phyloP scores from a whole-genome alignment of 2,329 filamentous ascomycete species.

The Fusarium camptoceras region DNA sequence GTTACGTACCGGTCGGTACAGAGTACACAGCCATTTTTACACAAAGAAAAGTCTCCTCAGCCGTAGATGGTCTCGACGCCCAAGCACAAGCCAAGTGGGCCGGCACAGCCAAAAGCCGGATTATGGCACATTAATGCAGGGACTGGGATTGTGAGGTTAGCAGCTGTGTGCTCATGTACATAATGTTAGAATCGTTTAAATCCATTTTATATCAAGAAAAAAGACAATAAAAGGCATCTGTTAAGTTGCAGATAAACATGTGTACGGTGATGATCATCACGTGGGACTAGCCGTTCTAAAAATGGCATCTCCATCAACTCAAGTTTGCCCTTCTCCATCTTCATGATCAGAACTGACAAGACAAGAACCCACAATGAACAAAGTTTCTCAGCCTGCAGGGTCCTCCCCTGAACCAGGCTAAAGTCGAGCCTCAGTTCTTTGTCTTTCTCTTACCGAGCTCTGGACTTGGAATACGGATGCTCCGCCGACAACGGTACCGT shows the following conservation, averaged over 20 bases:
- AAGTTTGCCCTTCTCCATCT: constrained; percentile 26
- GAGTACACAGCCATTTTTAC: neutral
- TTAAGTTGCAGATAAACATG: neutral
- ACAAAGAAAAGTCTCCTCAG: constrained; percentile 13
- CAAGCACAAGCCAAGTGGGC: constrained; percentile 44
- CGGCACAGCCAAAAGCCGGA: constrained; percentile 41
- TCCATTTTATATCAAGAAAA: neutral
- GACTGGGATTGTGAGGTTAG: constrained; percentile 30
- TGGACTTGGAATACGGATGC: neutral
- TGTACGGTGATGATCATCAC: constrained; percentile 6
- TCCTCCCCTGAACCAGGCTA: constrained; percentile 26
- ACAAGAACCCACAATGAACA: constrained; percentile 6
- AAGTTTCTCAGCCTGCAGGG: constrained; percentile 35
- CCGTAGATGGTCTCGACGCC: constrained; percentile 32
- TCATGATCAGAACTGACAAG: constrained; percentile 3
- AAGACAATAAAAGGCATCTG: neutral
- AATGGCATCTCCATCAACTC: constrained; percentile 8
- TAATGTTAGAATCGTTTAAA: neutral
- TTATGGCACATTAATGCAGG: constrained; percentile 37
- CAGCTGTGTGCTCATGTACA: neutral
- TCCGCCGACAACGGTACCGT: constrained; percentile 1
- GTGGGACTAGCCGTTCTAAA: constrained; percentile 9
- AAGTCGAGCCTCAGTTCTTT: constrained; percentile 36
- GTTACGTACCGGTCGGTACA: constrained; percentile 13
- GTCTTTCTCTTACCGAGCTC: constrained; percentile 21